Percentiles rank a stretch among this genome's conserved stretches.
Evolutionary conservation across 1,139 yeast genomes (phyloP).

Genomic region (Yarrowia galli): DNA sequence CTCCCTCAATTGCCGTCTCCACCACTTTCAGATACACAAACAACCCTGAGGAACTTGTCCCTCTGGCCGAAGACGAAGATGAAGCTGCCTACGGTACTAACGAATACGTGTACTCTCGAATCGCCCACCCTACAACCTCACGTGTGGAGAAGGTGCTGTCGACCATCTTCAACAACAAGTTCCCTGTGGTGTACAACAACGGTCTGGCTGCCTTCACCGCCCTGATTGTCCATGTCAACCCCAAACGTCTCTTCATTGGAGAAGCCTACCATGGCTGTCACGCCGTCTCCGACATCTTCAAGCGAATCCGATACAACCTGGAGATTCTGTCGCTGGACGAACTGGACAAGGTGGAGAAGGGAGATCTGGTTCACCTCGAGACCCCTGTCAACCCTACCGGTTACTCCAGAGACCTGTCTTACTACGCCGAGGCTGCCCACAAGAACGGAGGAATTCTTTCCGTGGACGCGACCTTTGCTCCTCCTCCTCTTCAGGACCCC

Average conservation of each 20-base stretch:
- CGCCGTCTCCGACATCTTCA: conserved; percentile 68
- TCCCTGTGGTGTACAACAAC: conserved; percentile 69
- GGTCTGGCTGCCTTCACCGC: conserved; percentile 87
- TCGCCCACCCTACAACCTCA: conserved; percentile 72
- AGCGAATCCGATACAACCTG: conserved; percentile 63
- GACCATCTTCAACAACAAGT: conserved; percentile 58
- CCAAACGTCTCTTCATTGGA: conserved; percentile 76
- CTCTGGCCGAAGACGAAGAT: conserved; percentile 52
- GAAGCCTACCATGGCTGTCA: conserved; percentile 87
- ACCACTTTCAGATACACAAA: conserved; percentile 75
- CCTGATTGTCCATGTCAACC: conserved; percentile 71
- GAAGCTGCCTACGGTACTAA: conserved; percentile 50
- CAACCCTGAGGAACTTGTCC: conserved; percentile 61
- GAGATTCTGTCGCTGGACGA: conserved; percentile 60
- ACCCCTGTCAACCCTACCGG: conserved; percentile 92
- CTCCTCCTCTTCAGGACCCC: conserved; percentile 87
- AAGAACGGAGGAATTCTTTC: conserved; percentile 68
- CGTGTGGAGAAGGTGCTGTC: conserved; percentile 74
- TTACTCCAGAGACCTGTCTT: conserved; percentile 64
- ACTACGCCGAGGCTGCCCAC: conserved; percentile 73
- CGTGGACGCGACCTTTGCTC: conserved; percentile 91
- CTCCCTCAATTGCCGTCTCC: conserved; percentile 81
- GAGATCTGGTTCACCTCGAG: conserved; percentile 84
- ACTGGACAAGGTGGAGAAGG: conserved; percentile 54
- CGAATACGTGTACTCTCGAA: conserved; percentile 65